Base-by-base conservation (phyloP, 2,329 filamentous ascomycete genomes). In the Fusarium setosum region DNA sequence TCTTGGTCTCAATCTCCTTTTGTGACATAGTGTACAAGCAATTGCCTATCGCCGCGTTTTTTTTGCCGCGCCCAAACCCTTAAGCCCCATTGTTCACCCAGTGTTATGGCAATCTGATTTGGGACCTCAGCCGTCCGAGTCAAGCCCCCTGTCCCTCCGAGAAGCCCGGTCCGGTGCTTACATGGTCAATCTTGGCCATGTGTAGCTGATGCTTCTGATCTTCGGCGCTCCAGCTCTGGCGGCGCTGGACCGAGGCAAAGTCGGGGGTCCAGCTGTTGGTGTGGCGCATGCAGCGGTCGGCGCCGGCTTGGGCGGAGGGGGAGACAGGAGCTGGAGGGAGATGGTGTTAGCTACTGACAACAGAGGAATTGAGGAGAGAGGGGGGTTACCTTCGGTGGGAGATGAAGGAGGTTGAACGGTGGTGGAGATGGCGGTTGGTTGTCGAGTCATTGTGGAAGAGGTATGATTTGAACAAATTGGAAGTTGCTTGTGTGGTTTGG, bases 171-270 rank as follows among this genome's bases (percentile, higher is more conserved):
- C 76, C 76, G 2, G 74, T 73, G 70, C 75, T 69, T 56, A 77
- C 75, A 31, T 70, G 71, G 3, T 71, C 74, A 26, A 83, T 76
- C 55, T 72, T 75, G 44, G 73, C 75, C 82, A 85, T 83, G 68
- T 86, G 83, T 74, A 84, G 69, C 53, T 76, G 76, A 63, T 81
- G 84, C 74, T 86, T 86, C 73, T 80, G 80, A 71, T 86, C 85
- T 74, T 88, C 82, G 32, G 78, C 77, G 69, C 77, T 82, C 79
- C 82, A 88, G 75, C 84, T 86, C 72, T 83, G 82, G 44, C 83
- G 81, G 10, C 81, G 79, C 65, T 80, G 54, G 29, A 68, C 26
- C 2, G 65, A 56, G 26, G 31, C 74, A 52, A 80, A 67, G 17
- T 71, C 67, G 8, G 85, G 85, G 67, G 79, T 80, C 85, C 85